Percentiles rank a stretch among this genome's conserved stretches.
Conservation (phyloP, 306 rosid genomes). For the Lathyrus oleraceus region DNA sequence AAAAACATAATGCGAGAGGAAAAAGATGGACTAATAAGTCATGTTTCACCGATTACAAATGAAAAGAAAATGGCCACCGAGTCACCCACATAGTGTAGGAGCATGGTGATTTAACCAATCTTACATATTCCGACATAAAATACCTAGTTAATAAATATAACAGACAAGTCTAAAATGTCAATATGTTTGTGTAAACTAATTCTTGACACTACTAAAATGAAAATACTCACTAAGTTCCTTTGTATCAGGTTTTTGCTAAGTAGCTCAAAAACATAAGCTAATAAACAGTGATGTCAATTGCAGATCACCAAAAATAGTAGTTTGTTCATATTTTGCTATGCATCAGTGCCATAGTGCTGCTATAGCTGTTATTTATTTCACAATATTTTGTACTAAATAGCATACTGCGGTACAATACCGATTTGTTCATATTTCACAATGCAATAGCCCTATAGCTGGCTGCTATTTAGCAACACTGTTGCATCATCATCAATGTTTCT, state of each 20-base stretch:
- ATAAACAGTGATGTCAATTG: too few relatives aligned
- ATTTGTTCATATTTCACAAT: background rate
- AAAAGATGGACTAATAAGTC: slow-evolving; percentile 14
- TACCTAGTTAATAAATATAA: background rate
- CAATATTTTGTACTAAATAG: too few relatives aligned
- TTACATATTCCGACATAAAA: too few relatives aligned
- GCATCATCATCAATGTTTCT: too few relatives aligned
- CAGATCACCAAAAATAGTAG: background rate
- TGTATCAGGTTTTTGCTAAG: slow-evolving; percentile 20
- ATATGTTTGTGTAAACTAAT: slow-evolving; percentile 9
- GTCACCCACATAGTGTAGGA: background rate
- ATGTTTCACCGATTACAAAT: background rate
- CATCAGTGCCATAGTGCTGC: background rate
- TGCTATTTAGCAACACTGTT: background rate
- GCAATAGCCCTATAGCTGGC: slow-evolving; percentile 10
- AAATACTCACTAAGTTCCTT: background rate
- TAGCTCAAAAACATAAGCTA: slow-evolving; percentile 15
- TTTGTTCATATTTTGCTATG: too few relatives aligned
- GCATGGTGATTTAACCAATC: background rate
- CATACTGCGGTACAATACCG: background rate
- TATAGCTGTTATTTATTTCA: too few relatives aligned
- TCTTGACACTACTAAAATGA: slow-evolving; percentile 4
- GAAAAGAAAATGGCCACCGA: slow-evolving; percentile 15
- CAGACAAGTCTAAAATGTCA: background rate
- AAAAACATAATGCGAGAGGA: background rate